Conservation (phyloP, 2,329 filamentous ascomycete genomes). For the Sclerotiophoma versabilis region DNA sequence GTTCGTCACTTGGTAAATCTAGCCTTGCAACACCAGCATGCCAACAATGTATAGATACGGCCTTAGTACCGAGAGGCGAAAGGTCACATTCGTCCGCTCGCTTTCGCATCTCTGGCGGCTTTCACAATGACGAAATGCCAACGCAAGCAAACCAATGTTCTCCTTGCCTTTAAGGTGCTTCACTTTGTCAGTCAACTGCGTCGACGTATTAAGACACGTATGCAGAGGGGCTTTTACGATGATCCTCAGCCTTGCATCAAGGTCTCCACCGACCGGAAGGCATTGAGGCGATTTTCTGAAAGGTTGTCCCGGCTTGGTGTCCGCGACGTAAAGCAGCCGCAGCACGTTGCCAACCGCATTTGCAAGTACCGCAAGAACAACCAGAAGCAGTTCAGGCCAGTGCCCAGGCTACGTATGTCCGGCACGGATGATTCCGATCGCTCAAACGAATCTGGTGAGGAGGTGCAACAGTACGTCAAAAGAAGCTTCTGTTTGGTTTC, state of each 20-base stretch:
- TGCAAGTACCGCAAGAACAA: conserved; percentile 33
- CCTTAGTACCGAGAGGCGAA: conserved; percentile 17
- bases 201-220: conserved; percentile 46
- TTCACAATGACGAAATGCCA: conserved; percentile 43
- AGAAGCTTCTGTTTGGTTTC: conserved; percentile 43
- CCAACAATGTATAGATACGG: conserved; percentile 33
- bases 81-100: conserved; percentile 29
- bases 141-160: conserved; percentile 39
- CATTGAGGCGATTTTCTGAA: conserved; percentile 39
- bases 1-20: conserved; percentile 32
- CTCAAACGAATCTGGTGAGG: conserved; percentile 42
- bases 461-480: conserved; percentile 48
- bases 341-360: conserved; percentile 32
- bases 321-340: conserved; percentile 30
- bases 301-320: conserved; percentile 31
- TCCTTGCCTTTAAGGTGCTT: conserved; percentile 49
- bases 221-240: conserved; percentile 27
- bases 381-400: conserved; percentile 22
- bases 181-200: conserved; percentile 50
- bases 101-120: conserved; percentile 30
- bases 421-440: conserved; percentile 32
- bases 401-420: conserved; percentile 30
- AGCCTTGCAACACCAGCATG: conserved; percentile 38
- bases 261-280: conserved; percentile 28
- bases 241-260: conserved; percentile 32